Percentiles rank a stretch among this genome's conserved stretches.
phyloP scores from a whole-genome alignment of 495 filamentous ascomycete species.

The Aspergillus cristatus region DNA sequence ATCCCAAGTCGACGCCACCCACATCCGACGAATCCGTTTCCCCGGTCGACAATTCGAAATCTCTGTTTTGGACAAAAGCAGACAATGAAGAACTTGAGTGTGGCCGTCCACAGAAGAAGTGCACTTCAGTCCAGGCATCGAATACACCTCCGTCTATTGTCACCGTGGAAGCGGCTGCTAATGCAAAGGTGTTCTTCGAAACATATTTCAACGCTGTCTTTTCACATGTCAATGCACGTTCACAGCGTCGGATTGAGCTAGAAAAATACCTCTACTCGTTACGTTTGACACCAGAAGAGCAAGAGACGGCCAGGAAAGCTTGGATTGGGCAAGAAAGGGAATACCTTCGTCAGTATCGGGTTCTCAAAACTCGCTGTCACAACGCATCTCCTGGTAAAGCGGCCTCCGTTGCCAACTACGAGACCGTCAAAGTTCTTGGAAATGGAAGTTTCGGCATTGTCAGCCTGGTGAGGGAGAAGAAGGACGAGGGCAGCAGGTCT shows the following conservation, averaged over 20 bases:
- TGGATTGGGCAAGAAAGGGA: constrained; percentile 62
- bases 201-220: constrained; percentile 66
- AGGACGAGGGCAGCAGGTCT: constrained; percentile 40
- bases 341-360: constrained; percentile 64
- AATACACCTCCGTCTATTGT: constrained; percentile 48
- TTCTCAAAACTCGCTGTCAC: constrained; percentile 53
- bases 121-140: constrained; percentile 12
- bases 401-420: constrained; percentile 58
- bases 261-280: constrained; percentile 49
- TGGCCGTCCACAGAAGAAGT: neutral
- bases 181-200: constrained; percentile 81
- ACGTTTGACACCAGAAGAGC: constrained; percentile 47
- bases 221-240: constrained; percentile 45
- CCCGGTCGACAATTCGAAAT: constrained; percentile 1
- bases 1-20: constrained; percentile 24
- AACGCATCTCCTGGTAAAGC: constrained; percentile 22
- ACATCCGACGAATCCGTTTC: constrained; percentile 7
- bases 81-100: neutral
- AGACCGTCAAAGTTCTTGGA: constrained; percentile 75
- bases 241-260: constrained; percentile 55
- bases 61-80: constrained; percentile 2
- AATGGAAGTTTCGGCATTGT: constrained; percentile 95
- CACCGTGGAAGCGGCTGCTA: constrained; percentile 68
- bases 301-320: constrained; percentile 38
- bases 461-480: constrained; percentile 66